A percentile compares a stretch with the other conserved stretches of the same genome.
phyloP scores from a whole-genome alignment of 116 monocot genomes.

The Posidonia oceanica region DNA sequence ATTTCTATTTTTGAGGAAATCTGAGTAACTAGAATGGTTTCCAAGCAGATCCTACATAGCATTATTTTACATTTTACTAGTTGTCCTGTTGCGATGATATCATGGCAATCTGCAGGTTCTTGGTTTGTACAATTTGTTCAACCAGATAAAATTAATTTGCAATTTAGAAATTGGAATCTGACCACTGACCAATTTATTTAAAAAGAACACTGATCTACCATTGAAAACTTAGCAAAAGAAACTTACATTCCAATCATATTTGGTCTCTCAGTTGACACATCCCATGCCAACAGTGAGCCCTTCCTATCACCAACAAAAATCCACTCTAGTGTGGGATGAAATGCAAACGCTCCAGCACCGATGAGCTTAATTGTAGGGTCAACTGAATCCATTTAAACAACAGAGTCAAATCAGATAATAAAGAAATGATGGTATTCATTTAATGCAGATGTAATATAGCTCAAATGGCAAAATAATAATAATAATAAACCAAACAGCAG shows the following conservation, averaged over 20 bases:
- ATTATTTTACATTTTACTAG: too few species aligned
- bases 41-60: too few species aligned
- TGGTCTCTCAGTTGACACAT: constrained; percentile 95
- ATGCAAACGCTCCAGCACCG: constrained; percentile 91
- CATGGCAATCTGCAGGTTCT: neutral
- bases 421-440: neutral
- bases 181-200: neutral
- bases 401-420: constrained; percentile 1
- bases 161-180: neutral
- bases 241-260: constrained; percentile 98
- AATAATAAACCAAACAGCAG: neutral
- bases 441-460: neutral
- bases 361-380: constrained; percentile 92
- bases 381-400: constrained; percentile 34
- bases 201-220: neutral
- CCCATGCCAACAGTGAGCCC: constrained; percentile 94
- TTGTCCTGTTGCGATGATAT: neutral
- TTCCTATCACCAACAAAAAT: constrained; percentile 91
- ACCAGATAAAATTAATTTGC: neutral
- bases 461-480: too few species aligned
- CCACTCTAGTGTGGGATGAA: constrained; percentile 98
- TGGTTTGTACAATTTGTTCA: neutral
- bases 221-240: constrained; percentile 1
- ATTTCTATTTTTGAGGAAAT: too few species aligned
- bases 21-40: too few species aligned